These are phyloP conservation scores for Nephelium lappaceum DNA, from an alignment of 345 rosid genomes.

Conservation along the genomic window DNA sequence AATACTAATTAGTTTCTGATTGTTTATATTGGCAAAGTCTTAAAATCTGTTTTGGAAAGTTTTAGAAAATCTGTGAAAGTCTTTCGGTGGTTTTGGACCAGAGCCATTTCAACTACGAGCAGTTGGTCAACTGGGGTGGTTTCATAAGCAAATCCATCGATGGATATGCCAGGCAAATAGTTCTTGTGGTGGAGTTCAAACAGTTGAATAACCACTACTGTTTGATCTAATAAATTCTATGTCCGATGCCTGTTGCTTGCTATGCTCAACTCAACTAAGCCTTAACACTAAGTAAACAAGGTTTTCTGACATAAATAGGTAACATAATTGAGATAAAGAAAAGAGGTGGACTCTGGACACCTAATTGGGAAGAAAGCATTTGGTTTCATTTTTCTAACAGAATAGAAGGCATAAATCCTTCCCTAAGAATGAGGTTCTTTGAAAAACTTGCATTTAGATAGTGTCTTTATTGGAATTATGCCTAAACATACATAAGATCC, in stretches of 20 bases:
- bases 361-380: background rate
- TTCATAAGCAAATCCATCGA: background rate
- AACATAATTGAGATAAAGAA: background rate
- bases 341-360: background rate
- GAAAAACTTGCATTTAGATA: background rate
- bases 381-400: background rate
- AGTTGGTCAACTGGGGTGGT: slow-evolving; percentile 1
- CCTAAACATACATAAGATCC: background rate
- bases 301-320: background rate
- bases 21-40: background rate
- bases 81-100: background rate
- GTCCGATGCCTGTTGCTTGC: background rate
- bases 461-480: background rate
- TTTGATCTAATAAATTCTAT: background rate
- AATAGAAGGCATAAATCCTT: background rate
- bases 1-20: background rate
- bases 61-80: background rate
- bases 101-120: background rate
- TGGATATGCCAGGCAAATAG: background rate
- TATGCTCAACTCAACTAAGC: background rate
- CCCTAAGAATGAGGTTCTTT: background rate
- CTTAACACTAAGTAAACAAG: background rate
- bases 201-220: background rate
- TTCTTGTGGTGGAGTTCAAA: background rate
- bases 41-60: background rate